Evolutionary conservation across 495 filamentous ascomycete species (phyloP), one percentile per base, ranked within the genome.

Genomic region (Penicillium lividum): DNA sequence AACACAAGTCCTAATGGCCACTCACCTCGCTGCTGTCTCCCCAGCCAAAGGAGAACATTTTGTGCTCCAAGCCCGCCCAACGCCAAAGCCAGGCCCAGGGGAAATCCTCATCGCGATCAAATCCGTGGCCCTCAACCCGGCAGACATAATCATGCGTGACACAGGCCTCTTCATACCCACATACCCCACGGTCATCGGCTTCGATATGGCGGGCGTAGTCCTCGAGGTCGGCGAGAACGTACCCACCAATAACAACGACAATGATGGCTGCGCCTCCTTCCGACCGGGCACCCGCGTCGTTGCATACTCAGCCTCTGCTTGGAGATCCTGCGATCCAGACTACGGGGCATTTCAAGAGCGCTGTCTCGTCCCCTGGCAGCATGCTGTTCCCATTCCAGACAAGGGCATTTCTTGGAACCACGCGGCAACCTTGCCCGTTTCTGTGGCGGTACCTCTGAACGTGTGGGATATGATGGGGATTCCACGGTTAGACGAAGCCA

Each of bases 101-200:
- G 78, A 83, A 36, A 68, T 84, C 60, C 76, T 83, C 34, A 70
- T 83, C 56, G 68, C 61, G 7, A 73, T 79, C 57, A 77, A 81
- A 54, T 71, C 80, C 18, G 53, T 83, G 27, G 79, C 79, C 27
- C 64, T 84, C 48, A 84, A 83, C 62, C 79, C 77, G 1, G 60
- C 77, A 59, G 80, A 82, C 63, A 59, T 16, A 45, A 18, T 54
- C 36, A 71, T 73, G 65, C 77, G 72, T 27, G 67, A 75, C 22
- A 58, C 63, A 22, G 77, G 77, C 58, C 70, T 79, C 62, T 65
- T 70, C 58, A 68, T 80, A 47, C 30, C 69, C 27, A 46, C 38
- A 22, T 80, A 78, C 67, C 78, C 80, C 11, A 70, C 75, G 8
- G 67, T 83, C 47, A 38, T 78, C 15, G 80, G 78, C 54, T 77